These are phyloP conservation scores for Tylopilus rubrobrunneus DNA, from an alignment of 768 basidiomycete species.

Conservation along the genomic window DNA sequence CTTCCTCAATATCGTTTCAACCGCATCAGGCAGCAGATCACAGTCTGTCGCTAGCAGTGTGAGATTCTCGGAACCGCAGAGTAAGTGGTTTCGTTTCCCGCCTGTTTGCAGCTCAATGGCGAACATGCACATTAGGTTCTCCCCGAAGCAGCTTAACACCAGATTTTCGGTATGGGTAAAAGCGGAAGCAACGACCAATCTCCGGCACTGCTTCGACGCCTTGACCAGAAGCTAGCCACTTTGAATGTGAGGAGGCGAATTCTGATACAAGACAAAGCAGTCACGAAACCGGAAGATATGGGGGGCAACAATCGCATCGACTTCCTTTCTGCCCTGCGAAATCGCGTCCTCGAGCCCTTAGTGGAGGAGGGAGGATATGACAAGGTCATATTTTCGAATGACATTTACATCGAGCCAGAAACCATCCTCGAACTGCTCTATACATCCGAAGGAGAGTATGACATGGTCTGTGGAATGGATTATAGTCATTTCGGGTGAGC, in stretches of 20 bases:
- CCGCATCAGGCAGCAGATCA: background rate
- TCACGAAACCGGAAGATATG: slow-evolving; percentile 9
- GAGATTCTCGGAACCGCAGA: slow-evolving; percentile 2
- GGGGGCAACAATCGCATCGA: background rate
- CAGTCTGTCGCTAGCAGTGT: slow-evolving; percentile 10
- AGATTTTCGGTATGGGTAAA: slow-evolving; percentile 15
- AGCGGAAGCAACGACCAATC: slow-evolving; percentile 28
- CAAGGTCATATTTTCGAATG: slow-evolving; percentile 41
- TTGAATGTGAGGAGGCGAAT: slow-evolving; percentile 15
- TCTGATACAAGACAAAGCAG: slow-evolving; percentile 2
- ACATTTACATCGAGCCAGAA: slow-evolving; percentile 40
- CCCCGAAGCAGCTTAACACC: background rate
- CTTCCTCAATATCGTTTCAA: slow-evolving; percentile 7
- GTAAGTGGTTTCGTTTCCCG: slow-evolving; percentile 4
- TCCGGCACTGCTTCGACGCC: slow-evolving; percentile 5
- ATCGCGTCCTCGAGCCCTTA: slow-evolving; percentile 41
- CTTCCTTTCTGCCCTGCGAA: slow-evolving; percentile 31
- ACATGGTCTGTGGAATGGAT: slow-evolving; percentile 43
- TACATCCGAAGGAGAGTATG: slow-evolving; percentile 37
- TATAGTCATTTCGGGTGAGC: slow-evolving; percentile 32
- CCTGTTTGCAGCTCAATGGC: background rate
- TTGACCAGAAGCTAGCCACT: slow-evolving; percentile 5
- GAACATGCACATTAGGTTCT: slow-evolving; percentile 10
- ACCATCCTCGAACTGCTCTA: slow-evolving; percentile 38
- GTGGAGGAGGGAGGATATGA: slow-evolving; percentile 34